A percentile compares a stretch with the other conserved stretches of the same genome.
Evolutionary conservation across 2,329 filamentous ascomycete species (phyloP).

Genomic region (Aspergillus pseudonomiae): DNA sequence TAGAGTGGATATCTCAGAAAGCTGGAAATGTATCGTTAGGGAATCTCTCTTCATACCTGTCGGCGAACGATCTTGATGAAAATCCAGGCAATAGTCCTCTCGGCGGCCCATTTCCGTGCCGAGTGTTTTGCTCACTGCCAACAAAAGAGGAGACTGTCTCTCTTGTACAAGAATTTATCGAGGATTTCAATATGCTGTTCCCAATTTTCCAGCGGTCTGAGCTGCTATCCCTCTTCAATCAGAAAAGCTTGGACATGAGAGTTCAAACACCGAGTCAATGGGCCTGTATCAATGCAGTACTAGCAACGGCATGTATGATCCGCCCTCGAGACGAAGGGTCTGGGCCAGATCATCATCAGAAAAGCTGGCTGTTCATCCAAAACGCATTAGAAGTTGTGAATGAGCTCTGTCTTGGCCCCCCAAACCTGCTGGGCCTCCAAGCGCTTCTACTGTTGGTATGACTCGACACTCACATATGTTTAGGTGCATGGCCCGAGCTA

Average conservation of each 20-base stretch:
- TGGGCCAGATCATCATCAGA: constrained; percentile 13
- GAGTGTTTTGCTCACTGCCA: constrained; percentile 16
- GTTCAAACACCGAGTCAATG: constrained; percentile 15
- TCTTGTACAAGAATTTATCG: constrained; percentile 16
- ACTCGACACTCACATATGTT: neutral
- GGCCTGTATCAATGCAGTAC: constrained; percentile 19
- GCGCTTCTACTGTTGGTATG: constrained; percentile 20
- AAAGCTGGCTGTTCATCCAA: constrained; percentile 22
- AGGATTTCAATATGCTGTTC: constrained; percentile 16
- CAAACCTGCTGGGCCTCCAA: constrained; percentile 19
- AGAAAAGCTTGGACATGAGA: constrained; percentile 5
- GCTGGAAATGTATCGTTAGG: neutral
- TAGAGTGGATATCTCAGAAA: constrained; percentile 20
- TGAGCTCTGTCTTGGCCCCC: constrained; percentile 18
- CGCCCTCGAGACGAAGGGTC: constrained; percentile 1
- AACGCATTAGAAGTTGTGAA: constrained; percentile 18
- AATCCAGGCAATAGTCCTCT: neutral
- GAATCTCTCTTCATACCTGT: neutral
- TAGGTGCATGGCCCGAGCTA: neutral
- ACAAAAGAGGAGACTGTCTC: constrained; percentile 13
- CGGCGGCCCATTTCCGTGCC: constrained; percentile 8
- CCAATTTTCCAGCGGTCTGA: constrained; percentile 18
- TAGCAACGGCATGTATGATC: constrained; percentile 18
- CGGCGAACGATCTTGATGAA: neutral
- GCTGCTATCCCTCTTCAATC: constrained; percentile 14